Evolutionary conservation across 305 asterid species (phyloP).

Genomic region (Lippia alba): DNA sequence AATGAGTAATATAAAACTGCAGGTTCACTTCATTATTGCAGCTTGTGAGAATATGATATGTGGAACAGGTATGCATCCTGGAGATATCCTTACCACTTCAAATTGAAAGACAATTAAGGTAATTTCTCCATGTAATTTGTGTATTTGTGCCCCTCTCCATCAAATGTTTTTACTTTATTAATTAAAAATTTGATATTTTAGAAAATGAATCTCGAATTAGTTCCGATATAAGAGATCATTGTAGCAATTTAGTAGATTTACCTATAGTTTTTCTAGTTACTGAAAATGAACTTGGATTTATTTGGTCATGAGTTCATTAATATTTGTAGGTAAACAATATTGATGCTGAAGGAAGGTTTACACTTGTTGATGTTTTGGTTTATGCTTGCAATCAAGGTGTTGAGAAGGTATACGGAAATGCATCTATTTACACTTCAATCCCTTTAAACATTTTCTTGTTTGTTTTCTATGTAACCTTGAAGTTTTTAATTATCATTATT

Average conservation of each 20-base stretch:
- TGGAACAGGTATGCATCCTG: slow-evolving; percentile 95
- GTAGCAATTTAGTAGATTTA: not conserved
- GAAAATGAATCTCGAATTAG: not conserved
- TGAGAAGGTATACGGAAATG: slow-evolving; percentile 67
- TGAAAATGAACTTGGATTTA: not conserved
- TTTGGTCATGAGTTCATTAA: not conserved
- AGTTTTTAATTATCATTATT: no score
- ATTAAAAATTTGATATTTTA: slow-evolving; percentile 3
- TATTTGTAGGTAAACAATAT: slow-evolving; percentile 84
- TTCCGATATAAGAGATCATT: slow-evolving; percentile 8
- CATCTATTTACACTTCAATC: slow-evolving; percentile 6
- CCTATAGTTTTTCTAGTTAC: no score
- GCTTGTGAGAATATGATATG: slow-evolving; percentile 97
- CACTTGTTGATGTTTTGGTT: slow-evolving; percentile 95
- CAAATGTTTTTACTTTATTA: not conserved
- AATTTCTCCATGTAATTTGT: slow-evolving; percentile 14
- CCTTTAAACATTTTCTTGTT: not conserved
- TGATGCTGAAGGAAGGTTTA: slow-evolving; percentile 98
- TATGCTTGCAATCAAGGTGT: slow-evolving; percentile 97
- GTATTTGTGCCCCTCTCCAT: no score
- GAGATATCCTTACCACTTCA: slow-evolving; percentile 86
- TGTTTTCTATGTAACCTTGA: not conserved
- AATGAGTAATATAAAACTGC: slow-evolving; percentile 34
- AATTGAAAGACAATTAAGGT: slow-evolving; percentile 96
- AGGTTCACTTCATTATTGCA: slow-evolving; percentile 94